phyloP scores from a whole-genome alignment of 2,329 filamentous ascomycete genomes.

The Colletotrichum musae region DNA sequence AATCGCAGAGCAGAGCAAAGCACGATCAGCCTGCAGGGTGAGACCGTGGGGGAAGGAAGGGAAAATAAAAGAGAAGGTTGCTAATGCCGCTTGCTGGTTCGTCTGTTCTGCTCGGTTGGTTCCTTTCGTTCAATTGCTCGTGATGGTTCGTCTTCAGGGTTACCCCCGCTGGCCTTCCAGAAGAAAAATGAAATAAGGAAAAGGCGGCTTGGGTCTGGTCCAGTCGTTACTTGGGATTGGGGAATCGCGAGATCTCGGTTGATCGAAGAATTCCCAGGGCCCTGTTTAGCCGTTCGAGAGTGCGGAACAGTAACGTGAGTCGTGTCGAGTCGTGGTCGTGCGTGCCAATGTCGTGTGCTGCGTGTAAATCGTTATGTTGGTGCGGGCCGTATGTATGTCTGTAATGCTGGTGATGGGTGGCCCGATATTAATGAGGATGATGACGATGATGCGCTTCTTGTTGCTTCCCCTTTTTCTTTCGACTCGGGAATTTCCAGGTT shows the following conservation, averaged over 20 bases:
- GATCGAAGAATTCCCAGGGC: not conserved
- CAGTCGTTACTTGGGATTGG: conserved; percentile 12
- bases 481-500: no score
- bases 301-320: no score
- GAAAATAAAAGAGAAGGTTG: not conserved
- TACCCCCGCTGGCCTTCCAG: not conserved
- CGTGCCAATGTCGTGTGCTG: no score
- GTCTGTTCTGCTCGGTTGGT: not conserved
- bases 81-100: conserved; percentile 9
- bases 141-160: conserved; percentile 21
- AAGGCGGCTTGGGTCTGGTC: not conserved
- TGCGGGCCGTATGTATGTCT: no score
- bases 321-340: no score
- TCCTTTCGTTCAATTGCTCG: conserved; percentile 20
- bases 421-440: conserved; percentile 10
- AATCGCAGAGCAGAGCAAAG: not conserved
- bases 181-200: no score
- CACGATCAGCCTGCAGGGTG: not conserved
- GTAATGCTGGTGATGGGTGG: no score
- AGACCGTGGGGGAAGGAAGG: not conserved
- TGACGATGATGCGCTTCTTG: no score
- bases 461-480: no score
- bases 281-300: no score
- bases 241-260: conserved; percentile 7
- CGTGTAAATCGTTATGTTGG: no score